Evolutionary conservation across 257 asterid species (phyloP).

Genomic region (Scutellaria baicalensis): DNA sequence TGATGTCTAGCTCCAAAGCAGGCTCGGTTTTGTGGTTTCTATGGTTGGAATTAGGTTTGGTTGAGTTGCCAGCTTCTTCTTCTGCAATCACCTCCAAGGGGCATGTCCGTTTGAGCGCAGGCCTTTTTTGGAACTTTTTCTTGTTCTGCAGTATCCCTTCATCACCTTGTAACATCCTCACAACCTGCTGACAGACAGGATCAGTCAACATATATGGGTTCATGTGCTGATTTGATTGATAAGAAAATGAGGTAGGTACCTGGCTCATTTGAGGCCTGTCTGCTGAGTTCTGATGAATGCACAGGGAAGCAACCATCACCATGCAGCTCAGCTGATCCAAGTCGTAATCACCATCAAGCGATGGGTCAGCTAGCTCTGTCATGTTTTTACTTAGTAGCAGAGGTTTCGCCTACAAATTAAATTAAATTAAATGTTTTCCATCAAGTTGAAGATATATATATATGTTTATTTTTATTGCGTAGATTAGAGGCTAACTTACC

Average conservation of each 20-base stretch:
- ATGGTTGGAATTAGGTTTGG: slow-evolving; percentile 16
- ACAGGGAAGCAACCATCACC: slow-evolving; percentile 63
- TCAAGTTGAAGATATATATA: too few species aligned
- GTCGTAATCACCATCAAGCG: slow-evolving; percentile 48
- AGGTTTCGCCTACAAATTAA: slow-evolving; percentile 94
- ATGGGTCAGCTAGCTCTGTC: slow-evolving; percentile 65
- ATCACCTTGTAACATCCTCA: slow-evolving; percentile 67
- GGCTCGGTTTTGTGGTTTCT: slow-evolving; percentile 19
- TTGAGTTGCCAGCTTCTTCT: slow-evolving; percentile 32
- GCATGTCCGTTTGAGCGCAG: slow-evolving; percentile 49
- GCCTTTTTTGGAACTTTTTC: slow-evolving; percentile 66
- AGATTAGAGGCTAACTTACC: slow-evolving; percentile 56
- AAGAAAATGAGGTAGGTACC: too few species aligned
- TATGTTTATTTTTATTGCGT: too few species aligned
- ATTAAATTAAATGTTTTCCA: too few species aligned
- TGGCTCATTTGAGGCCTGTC: slow-evolving; percentile 92
- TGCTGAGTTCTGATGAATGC: slow-evolving; percentile 58
- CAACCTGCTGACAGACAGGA: slow-evolving; percentile 42
- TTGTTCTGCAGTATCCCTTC: slow-evolving; percentile 49
- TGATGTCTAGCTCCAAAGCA: slow-evolving; percentile 9
- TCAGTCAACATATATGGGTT: too few species aligned
- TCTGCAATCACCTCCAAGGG: slow-evolving; percentile 37
- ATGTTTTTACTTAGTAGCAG: slow-evolving; percentile 38
- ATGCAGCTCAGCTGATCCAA: slow-evolving; percentile 55
- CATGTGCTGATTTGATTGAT: too few species aligned